Evolutionary conservation across 805 yeast species (phyloP), one percentile per base, ranked within the genome.

Genomic region (Komagataella populi): DNA sequence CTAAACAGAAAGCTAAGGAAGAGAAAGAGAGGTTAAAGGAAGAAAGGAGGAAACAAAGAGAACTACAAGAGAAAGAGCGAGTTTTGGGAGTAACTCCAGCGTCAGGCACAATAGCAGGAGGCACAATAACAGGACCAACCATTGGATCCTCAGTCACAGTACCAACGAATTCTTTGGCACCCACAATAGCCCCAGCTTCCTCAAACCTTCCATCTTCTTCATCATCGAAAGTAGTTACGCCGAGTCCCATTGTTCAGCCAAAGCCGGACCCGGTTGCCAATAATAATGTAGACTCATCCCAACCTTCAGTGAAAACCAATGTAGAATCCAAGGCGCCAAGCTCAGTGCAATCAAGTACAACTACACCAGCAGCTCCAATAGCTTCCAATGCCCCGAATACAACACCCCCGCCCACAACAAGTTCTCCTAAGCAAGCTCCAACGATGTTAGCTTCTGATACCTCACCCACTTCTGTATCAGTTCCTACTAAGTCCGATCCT

Each of bases 1-100:
- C 54, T 46, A 47, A 52, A 57, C 45, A 55, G 51, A 48, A 47
- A 54, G 51, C 52, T 55, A 55, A 58, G 23, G 52, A 45, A 49
- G 54, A 50, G 16, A 18, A 50, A 48, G 49, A 49, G 50, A 50
- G 51, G 55, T 46, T 55, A 50, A 36, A 57, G 51, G 47, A 49
- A 23, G 46, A 50, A 46, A 55, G 55, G 48, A 51, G 48, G 17
- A 7, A 23, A 6, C 23, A 20, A 20, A 46, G 45, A 17, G 51
- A 49, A 44, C n/a, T 17, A n/a, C 18, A 51, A 5, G 46, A 43
- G 22, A 45, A 47, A 1, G 23, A 51, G 45, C 18, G 8, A 20
- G 14, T 16, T 20, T 22, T n/a, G 7, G 22, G 39, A 6, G 10
- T 49, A 23, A 23, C 36, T 10, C 18, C 45, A 6, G 6, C 44